A percentile compares a stretch with the other conserved stretches of the same genome.
These are phyloP conservation scores for Saitozyma sp. DNA, from an alignment of 768 basidiomycete species.

Conservation along the genomic window DNA sequence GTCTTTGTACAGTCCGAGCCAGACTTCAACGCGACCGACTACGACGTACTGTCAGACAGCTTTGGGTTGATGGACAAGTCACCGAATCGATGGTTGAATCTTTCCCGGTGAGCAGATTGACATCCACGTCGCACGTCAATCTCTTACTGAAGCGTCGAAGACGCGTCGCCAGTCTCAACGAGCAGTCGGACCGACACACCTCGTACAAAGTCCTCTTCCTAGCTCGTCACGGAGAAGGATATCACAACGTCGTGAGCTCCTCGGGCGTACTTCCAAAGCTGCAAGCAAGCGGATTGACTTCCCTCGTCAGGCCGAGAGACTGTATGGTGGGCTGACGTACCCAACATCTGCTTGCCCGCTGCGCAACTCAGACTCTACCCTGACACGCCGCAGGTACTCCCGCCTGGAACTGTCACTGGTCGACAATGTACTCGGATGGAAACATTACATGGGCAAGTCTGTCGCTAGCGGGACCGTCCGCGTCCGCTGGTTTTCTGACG, in stretches of 20 bases:
- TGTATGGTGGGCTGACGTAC: not conserved
- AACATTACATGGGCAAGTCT: conserved; percentile 37
- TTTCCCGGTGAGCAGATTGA: conserved; percentile 3
- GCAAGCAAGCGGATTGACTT: not conserved
- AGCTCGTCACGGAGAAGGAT: conserved; percentile 42
- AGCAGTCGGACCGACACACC: conserved; percentile 23
- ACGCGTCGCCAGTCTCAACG: conserved; percentile 24
- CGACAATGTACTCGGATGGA: conserved; percentile 26
- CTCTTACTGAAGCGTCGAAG: not conserved
- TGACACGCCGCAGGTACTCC: conserved; percentile 2
- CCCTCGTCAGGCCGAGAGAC: conserved; percentile 7
- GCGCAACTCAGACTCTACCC: too few species aligned
- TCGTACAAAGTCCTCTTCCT: conserved; percentile 43
- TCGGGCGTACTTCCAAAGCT: not conserved
- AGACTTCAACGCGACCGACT: conserved; percentile 5
- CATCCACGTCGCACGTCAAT: too few species aligned
- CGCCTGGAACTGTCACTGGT: conserved; percentile 43
- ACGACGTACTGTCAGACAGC: conserved; percentile 7
- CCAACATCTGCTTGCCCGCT: too few species aligned
- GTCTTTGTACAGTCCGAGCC: conserved; percentile 8
- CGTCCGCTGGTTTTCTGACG: not conserved
- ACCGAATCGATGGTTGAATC: conserved; percentile 21
- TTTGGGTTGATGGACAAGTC: conserved; percentile 16
- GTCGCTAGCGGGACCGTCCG: not conserved
- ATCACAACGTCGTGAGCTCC: conserved; percentile 5